Base-by-base conservation (phyloP, 768 basidiomycete species). In the Boletus subparvulus region DNA sequence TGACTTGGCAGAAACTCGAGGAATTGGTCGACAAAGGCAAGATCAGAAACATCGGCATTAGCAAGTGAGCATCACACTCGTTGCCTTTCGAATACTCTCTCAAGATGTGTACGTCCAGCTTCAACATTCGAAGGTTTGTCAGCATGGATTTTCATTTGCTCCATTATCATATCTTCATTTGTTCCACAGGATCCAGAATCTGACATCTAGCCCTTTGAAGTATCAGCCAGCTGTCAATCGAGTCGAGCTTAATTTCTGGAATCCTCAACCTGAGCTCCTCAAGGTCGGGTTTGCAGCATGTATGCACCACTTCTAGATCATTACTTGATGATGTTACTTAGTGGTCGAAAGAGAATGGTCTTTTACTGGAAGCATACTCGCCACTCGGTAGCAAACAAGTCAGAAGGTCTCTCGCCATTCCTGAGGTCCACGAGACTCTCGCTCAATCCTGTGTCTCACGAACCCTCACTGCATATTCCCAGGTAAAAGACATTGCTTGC, bases 1-100 rank as follows among this genome's bases (percentile, higher is more conserved):
- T 85, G 17, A 91, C 90, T 1, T 92, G 90, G 90, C 75, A 86
- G 67, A 90, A 84, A 59, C 82, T 92, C 47, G 90, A 92, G 65
- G 82, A 87, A 69, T 73, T 90, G 73, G 87, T 90, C 4, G 82
- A 83, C 60, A 86, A 84, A 62, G 91, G 91, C 24, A 88, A 91
- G 68, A 74, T 88, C 42, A 80, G 80, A 67, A 87, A 90, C 62
- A 93, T 93, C 52, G 92, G 92, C 42, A 77, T 93, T 42, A 89
- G 87, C 87, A 94, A 94, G 87, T 87, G 55, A 56, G 80, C 59
- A 8, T 17, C 6, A 14, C 41, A 6, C 11, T 28, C 16, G 8
- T 42, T 24, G 47, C 4, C 4, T 41, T 47, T 26, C n/a, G 50
- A 39, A 33, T 39, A 4, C 11, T 48, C 1, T 26, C 24, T 56